Evolutionary conservation across 768 basidiomycete species (phyloP).

Genomic region (Kwoniella pini): DNA sequence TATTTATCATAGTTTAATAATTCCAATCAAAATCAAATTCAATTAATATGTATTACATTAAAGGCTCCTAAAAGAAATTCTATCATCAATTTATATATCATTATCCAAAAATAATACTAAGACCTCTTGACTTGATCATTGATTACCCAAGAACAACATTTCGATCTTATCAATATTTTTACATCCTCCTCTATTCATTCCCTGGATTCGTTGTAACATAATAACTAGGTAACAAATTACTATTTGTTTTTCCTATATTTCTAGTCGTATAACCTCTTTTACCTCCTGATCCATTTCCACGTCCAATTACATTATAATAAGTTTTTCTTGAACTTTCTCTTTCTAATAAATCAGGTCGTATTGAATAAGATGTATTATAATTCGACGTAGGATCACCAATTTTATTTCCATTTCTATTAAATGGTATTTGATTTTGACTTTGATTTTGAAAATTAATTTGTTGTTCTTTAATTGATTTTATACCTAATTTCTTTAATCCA

Average conservation of each 20-base stretch:
- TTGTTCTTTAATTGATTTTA: not conserved
- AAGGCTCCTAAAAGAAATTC: no score
- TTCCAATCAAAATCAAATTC: no score
- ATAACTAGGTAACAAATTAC: conserved; percentile 38
- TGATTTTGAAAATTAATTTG: not conserved
- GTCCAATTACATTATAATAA: not conserved
- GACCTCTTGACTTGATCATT: no score
- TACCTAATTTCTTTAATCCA: conserved; percentile 24
- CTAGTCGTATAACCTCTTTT: conserved; percentile 2
- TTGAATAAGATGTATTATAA: no score
- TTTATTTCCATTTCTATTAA: not conserved
- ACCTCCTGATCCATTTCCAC: conserved; percentile 1
- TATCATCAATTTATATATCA: no score
- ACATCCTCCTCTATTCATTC: not conserved
- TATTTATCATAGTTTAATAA: no score
- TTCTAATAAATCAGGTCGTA: not conserved
- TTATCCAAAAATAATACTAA: no score
- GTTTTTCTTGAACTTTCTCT: not conserved
- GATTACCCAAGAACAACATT: no score
- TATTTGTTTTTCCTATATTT: conserved; percentile 6
- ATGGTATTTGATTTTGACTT: no score
- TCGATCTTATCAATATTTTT: not conserved
- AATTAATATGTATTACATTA: no score
- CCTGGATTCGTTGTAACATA: conserved; percentile 18
- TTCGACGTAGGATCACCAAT: no score